Base-by-base conservation (phyloP, 495 filamentous ascomycete genomes). In the Bombardia bombarda region DNA sequence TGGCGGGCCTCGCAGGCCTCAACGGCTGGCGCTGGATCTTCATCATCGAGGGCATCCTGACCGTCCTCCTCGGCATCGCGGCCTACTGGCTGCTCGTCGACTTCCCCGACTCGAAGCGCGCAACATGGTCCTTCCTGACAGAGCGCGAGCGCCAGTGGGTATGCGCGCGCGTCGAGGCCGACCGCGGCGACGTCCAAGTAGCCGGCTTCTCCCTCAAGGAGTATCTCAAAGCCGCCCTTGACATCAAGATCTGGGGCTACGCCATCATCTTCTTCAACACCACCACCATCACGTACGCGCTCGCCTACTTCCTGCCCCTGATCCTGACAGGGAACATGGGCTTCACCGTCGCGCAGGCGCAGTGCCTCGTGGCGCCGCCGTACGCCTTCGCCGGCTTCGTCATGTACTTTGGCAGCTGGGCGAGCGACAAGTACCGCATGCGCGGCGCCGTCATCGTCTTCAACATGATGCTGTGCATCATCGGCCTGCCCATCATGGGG, bases 291-390 rank as follows among this genome's bases (percentile, higher is more conserved):
- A 68, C 75, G 18, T 82, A 83, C 52, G 73, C 79, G 10, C 76
- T 83, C 30, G 77, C 78, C 28, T 83, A 80, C 63, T 84, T 83
- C 64, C 59, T 84, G 13, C 80, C 81, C 20, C 72, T 82, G 51
- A 83, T 84, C 55, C 72, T 84, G 12, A 46, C 54, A 4, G 51
- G 56, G 2, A 73, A 72, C 40, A 74, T 86, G 71, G 71, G 72
- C 23, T 86, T 79, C 65, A 57, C 47, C 49, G 59, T 75, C 28
- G 79, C 61, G 10, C 57, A 56, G 14, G 49, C 79, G 0, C 79
- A 83, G 61, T 84, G 79, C 53, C 68, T 86, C 1, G 65, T 76
- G 25, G 79, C 79, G 0, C 82, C 82, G 1, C 80, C 80, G 3
- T 83, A 79, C 55, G 77, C 50, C 5, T 61, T 78, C 12, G 78